phyloP scores from a whole-genome alignment of 495 filamentous ascomycete species.

The Aspergillus diversus region DNA sequence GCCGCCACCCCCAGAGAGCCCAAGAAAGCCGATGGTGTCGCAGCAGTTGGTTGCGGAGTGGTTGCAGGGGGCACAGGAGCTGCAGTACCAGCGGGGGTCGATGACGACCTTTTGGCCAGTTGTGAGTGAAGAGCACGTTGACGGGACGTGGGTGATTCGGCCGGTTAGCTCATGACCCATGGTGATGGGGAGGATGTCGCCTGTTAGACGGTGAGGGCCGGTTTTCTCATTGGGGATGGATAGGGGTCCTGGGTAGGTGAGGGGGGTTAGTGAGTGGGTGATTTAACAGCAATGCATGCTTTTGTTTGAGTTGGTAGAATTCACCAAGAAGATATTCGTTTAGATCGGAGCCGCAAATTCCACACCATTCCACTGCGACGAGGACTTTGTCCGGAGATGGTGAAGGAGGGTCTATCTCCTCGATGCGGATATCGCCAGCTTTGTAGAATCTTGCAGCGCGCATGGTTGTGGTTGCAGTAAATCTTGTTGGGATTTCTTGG shows the following conservation, averaged over 20 bases:
- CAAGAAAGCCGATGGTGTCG: conserved; percentile 52
- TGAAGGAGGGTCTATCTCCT: conserved; percentile 11
- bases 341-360: conserved; percentile 40
- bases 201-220: conserved; percentile 53
- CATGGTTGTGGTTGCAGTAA: conserved; percentile 11
- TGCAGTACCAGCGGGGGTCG: conserved; percentile 56
- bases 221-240: conserved; percentile 23
- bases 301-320: conserved; percentile 22
- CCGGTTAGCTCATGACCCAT: conserved; percentile 60
- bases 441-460: conserved; percentile 22
- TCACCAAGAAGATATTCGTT: conserved; percentile 49
- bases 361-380: conserved; percentile 31
- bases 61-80: conserved; percentile 47
- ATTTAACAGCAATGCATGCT: background rate
- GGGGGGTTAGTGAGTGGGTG: background rate
- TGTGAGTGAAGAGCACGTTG: background rate
- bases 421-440: conserved; percentile 20
- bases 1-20: conserved; percentile 43
- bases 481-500: background rate
- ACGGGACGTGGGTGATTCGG: conserved; percentile 14
- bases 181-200: conserved; percentile 49
- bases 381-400: conserved; percentile 29
- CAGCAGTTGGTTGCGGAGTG: conserved; percentile 51
- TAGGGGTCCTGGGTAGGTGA: conserved; percentile 30
- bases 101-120: conserved; percentile 29